These are phyloP conservation scores for Raphanus raphanistrum DNA, from an alignment of 345 rosid genomes.

Conservation along the genomic window DNA sequence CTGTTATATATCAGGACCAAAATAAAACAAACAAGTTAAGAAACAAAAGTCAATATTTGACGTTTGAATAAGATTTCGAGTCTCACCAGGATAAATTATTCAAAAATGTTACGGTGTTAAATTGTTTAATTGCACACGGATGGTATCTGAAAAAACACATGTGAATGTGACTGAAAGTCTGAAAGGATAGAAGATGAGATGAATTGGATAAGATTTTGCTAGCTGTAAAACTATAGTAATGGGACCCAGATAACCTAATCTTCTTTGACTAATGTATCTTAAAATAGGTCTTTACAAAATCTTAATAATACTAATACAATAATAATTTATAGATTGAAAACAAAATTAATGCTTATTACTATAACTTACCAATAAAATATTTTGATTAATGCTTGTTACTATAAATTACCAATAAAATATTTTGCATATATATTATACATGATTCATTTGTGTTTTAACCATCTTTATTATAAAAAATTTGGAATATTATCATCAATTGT, in stretches of 20 bases:
- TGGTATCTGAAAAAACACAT: neutral
- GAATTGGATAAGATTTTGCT: constrained; percentile 25
- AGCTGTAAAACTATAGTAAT: neutral
- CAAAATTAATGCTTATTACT: neutral
- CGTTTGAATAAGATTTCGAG: neutral
- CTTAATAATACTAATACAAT: neutral
- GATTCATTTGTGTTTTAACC: too few species aligned
- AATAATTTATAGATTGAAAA: neutral
- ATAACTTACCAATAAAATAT: too few species aligned
- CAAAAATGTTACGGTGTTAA: neutral
- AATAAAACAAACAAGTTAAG: neutral
- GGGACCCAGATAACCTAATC: constrained; percentile 25
- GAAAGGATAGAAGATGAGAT: neutral
- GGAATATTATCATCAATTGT: too few species aligned
- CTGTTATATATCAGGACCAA: neutral
- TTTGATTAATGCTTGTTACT: too few species aligned
- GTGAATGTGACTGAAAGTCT: neutral
- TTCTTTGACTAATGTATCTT: neutral
- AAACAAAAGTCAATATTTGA: neutral
- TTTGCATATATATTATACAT: too few species aligned
- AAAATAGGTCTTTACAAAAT: neutral
- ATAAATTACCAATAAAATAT: too few species aligned
- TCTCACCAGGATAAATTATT: neutral
- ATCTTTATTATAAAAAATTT: too few species aligned
- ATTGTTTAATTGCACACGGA: neutral